phyloP scores from a whole-genome alignment of 2,329 filamentous ascomycete genomes.

The Sporothrix brasiliensis region DNA sequence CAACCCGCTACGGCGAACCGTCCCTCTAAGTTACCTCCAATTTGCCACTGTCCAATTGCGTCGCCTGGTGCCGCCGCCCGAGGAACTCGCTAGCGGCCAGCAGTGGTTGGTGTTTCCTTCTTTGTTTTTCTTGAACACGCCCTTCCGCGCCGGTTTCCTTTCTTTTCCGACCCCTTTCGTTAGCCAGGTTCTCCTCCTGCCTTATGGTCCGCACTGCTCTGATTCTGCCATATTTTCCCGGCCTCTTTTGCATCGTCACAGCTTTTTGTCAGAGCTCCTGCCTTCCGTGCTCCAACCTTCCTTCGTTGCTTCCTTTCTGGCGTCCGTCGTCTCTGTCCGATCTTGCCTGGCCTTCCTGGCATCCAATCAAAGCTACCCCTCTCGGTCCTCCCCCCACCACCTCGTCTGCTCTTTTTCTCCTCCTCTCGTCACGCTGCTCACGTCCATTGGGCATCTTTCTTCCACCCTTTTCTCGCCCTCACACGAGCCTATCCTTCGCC shows the following conservation, averaged over 20 bases:
- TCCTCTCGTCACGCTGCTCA: neutral
- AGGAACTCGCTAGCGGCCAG: constrained; percentile 10
- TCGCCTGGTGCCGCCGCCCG: constrained; percentile 14
- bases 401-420: neutral
- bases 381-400: constrained; percentile 18
- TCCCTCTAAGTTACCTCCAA: neutral
- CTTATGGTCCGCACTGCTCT: neutral
- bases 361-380: constrained; percentile 30
- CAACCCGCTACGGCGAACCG: constrained; percentile 16
- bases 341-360: constrained; percentile 13
- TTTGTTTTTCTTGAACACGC: neutral
- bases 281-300: neutral
- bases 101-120: neutral
- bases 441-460: constrained; percentile 9
- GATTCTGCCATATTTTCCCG: neutral
- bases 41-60: constrained; percentile 26
- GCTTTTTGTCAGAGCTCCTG: constrained; percentile 8
- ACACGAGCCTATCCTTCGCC: neutral
- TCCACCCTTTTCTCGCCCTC: neutral
- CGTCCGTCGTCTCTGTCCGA: neutral
- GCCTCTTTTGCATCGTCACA: neutral
- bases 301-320: constrained; percentile 11
- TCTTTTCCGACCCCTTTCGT: constrained; percentile 7
- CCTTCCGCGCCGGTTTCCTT: constrained; percentile 11
- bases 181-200: constrained; percentile 15